Evolutionary conservation across 1,284 basidiomycete species (phyloP).

Genomic region (Xerocomus alliaceus): DNA sequence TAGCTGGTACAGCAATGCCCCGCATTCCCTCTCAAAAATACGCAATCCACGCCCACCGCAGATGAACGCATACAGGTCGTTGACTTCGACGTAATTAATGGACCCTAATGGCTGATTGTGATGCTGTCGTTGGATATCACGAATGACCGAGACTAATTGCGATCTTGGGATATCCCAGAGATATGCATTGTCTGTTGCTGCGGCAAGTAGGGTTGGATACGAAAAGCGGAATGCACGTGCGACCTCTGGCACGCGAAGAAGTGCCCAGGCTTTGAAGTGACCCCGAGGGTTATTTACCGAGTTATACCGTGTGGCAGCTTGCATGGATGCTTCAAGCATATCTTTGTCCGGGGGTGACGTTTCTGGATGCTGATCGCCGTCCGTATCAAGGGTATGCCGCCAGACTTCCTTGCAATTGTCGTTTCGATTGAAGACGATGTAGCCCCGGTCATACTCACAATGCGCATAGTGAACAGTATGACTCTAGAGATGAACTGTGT

Average conservation of each 20-base stretch:
- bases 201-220: conserved; percentile 67
- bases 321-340: conserved; percentile 41
- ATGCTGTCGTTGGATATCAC: conserved; percentile 45
- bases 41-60: conserved; percentile 57
- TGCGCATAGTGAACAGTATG: conserved; percentile 68
- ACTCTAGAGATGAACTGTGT: conserved; percentile 43
- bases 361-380: conserved; percentile 32
- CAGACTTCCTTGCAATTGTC: conserved; percentile 71
- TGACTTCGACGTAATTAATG: conserved; percentile 73
- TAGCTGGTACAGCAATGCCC: conserved; percentile 52
- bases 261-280: conserved; percentile 65
- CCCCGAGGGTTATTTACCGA: conserved; percentile 40
- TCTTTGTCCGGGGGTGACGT: conserved; percentile 45
- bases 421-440: conserved; percentile 68
- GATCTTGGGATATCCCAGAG: conserved; percentile 66
- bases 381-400: conserved; percentile 51
- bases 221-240: conserved; percentile 71
- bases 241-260: conserved; percentile 52
- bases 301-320: conserved; percentile 21
- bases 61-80: conserved; percentile 63
- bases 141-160: conserved; percentile 53
- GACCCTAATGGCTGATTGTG: conserved; percentile 41
- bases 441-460: conserved; percentile 76
- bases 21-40: conserved; percentile 58
- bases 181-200: conserved; percentile 52